Evolutionary conservation across 345 rosid genomes (phyloP).

Genomic region (Eucalyptus rudis): DNA sequence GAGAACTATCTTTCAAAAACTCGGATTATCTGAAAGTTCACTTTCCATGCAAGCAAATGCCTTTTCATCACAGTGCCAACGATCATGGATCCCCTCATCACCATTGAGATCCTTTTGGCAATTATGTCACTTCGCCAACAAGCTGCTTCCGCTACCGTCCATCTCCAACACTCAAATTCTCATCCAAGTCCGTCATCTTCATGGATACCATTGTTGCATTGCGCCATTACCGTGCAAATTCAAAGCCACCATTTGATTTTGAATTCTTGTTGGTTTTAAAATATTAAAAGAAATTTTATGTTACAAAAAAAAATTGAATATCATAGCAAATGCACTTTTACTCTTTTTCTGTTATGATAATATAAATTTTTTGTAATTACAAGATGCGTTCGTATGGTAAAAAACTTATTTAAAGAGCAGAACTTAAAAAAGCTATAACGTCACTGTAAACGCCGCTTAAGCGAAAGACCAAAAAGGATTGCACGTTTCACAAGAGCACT

Average conservation of each 20-base stretch:
- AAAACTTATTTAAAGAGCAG: too few species aligned
- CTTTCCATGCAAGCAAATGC: background rate
- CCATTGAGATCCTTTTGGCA: background rate
- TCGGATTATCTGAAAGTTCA: background rate
- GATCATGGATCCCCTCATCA: background rate
- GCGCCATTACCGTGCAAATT: background rate
- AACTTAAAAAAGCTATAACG: too few species aligned
- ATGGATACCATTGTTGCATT: background rate
- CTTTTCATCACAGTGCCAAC: background rate
- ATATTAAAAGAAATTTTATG: too few species aligned
- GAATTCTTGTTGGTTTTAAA: too few species aligned
- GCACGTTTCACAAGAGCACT: too few species aligned
- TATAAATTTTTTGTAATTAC: fast-evolving
- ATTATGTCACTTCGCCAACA: background rate
- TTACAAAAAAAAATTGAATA: too few species aligned
- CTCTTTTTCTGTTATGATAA: fast-evolving
- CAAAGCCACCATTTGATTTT: background rate
- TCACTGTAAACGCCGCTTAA: too few species aligned
- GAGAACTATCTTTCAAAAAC: too few species aligned
- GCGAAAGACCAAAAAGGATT: too few species aligned
- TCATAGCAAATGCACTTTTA: fast-evolving
- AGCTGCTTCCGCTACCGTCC: background rate
- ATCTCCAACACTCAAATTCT: background rate
- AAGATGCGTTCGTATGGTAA: fast-evolving
- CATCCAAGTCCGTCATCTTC: background rate